Conservation (phyloP, 768 basidiomycete species). For the Leccinellum rugosiceps region DNA sequence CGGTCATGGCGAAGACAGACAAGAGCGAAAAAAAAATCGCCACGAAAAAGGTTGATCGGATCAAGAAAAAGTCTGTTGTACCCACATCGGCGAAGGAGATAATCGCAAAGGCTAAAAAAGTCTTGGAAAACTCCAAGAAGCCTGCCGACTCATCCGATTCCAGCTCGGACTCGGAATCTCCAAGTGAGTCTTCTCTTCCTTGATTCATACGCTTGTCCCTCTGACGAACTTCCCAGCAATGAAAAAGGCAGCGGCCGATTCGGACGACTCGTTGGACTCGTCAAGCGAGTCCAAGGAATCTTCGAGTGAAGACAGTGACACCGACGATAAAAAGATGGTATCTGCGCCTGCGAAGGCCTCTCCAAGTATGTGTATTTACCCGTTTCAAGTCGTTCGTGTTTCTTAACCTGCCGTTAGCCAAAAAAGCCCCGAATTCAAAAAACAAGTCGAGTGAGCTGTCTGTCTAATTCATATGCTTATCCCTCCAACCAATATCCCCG, state of each 20-base stretch:
- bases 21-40: constrained; percentile 36
- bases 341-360: background rate
- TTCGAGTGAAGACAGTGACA: background rate
- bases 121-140: constrained; percentile 12
- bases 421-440: background rate
- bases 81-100: constrained; percentile 42
- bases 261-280: background rate
- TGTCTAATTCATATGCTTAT: background rate
- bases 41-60: constrained; percentile 32
- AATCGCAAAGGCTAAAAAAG: constrained; percentile 37
- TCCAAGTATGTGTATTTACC: background rate
- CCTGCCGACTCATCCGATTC: background rate
- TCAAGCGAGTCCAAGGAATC: background rate
- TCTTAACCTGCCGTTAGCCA: background rate
- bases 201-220: background rate
- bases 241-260: constrained; percentile 1
- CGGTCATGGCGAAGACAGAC: constrained; percentile 38
- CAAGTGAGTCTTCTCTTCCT: background rate
- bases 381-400: background rate
- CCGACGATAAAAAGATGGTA: background rate
- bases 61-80: constrained; percentile 18
- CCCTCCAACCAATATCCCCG: background rate
- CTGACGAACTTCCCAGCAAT: background rate
- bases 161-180: background rate
- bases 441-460: background rate